phyloP scores from a whole-genome alignment of 208 protist genomes.

The Trypanosoma brucei region DNA sequence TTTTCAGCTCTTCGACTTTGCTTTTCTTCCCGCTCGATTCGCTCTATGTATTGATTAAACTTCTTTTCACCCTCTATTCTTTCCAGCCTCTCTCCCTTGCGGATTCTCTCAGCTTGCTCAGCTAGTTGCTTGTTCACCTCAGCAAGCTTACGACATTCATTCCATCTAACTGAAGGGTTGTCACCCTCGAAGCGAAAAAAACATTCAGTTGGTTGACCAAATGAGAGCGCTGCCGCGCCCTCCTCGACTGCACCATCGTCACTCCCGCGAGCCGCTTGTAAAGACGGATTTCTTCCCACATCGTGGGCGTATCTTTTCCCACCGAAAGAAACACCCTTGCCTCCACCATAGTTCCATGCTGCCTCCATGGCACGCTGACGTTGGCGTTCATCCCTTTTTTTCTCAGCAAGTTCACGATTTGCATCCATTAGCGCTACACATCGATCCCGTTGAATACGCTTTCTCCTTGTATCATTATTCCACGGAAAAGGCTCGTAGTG shows the following conservation, averaged over 20 bases:
- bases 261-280: neutral
- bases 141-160: constrained; percentile 18
- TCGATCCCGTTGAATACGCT: neutral
- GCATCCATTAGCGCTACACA: constrained; percentile 9
- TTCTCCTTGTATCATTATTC: neutral
- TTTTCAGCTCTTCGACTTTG: constrained; percentile 4
- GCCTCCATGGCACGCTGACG: neutral
- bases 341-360: neutral
- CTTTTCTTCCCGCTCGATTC: constrained; percentile 7
- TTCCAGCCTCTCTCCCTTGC: constrained; percentile 9
- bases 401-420: constrained; percentile 19
- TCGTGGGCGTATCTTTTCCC: no score
- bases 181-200: neutral
- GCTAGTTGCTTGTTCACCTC: constrained; percentile 20
- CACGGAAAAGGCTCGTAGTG: constrained; percentile 5
- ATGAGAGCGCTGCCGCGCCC: neutral
- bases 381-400: constrained; percentile 7
- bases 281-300: neutral
- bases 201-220: neutral
- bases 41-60: constrained; percentile 1
- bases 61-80: constrained; percentile 17
- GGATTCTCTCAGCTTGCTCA: constrained; percentile 14
- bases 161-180: neutral
- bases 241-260: neutral
- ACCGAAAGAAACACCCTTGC: neutral